A percentile compares a stretch with the other conserved stretches of the same genome.
Evolutionary conservation across 2,329 filamentous ascomycete genomes (phyloP).

Genomic region (Epichloe glyceriae): DNA sequence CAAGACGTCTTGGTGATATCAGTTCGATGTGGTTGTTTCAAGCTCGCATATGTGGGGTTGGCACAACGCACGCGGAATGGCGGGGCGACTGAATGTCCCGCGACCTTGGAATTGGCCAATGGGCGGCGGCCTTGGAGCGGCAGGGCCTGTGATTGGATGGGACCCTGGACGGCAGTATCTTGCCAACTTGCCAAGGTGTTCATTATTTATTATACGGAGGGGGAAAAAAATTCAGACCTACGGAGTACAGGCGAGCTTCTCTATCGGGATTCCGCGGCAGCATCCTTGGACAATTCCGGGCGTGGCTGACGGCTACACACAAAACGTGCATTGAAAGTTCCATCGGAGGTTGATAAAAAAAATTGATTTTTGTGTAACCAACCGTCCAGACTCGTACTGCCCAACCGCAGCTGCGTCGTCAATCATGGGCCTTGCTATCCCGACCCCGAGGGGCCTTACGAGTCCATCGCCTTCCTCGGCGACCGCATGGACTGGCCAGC

Average conservation of each 20-base stretch:
- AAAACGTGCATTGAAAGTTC: neutral
- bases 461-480: slow-evolving; percentile 3
- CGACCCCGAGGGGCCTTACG: neutral
- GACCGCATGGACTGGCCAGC: slow-evolving; percentile 5
- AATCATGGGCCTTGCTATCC: slow-evolving; percentile 2
- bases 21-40: no score
- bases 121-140: neutral
- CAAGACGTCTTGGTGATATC: no score
- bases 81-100: neutral
- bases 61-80: neutral
- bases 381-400: no score
- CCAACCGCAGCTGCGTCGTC: neutral
- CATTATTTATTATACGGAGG: no score
- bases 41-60: neutral
- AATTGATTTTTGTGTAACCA: no score
- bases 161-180: neutral
- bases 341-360: no score
- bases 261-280: no score
- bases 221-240: no score
- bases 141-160: neutral
- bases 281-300: no score
- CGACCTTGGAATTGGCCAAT: neutral
- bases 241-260: no score
- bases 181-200: neutral
- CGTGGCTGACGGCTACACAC: neutral